These are phyloP conservation scores for Wickerhamiella galacta DNA, from an alignment of 805 yeast genomes.

Conservation along the genomic window DNA sequence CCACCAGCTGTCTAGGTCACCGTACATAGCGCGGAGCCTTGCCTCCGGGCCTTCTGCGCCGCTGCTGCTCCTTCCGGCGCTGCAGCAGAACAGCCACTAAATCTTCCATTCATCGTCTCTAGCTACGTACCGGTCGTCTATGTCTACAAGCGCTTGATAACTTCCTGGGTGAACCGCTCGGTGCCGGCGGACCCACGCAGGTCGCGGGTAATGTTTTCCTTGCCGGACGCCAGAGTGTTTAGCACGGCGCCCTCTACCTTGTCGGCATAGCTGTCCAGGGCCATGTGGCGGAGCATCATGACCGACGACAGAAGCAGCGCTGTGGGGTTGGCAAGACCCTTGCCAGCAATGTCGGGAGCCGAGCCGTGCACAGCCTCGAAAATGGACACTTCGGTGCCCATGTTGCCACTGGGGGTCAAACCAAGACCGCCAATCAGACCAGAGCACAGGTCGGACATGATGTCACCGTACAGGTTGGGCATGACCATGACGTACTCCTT, in stretches of 20 bases:
- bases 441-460: constrained; percentile 92
- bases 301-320: constrained; percentile 89
- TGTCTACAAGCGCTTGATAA: constrained; percentile 51
- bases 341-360: constrained; percentile 98
- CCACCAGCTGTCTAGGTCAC: too few relatives aligned
- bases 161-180: constrained; percentile 77
- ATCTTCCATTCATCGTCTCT: neutral
- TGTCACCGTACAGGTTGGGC: constrained; percentile 99
- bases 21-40: too few relatives aligned
- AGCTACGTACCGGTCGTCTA: neutral
- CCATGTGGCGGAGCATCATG: constrained; percentile 99
- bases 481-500: constrained; percentile 85
- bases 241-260: constrained; percentile 76
- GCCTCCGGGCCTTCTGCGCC: too few relatives aligned
- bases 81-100: neutral
- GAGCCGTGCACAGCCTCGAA: constrained; percentile 99
- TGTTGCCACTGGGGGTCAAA: constrained; percentile 97
- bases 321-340: constrained; percentile 97
- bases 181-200: constrained; percentile 87
- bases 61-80: too few relatives aligned
- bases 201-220: constrained; percentile 92
- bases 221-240: constrained; percentile 82
- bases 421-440: constrained; percentile 98
- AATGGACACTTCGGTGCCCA: constrained; percentile 95
- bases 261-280: constrained; percentile 64